Base-by-base conservation (phyloP, 1,139 yeast genomes). In the Geotrichum klebahnii region DNA sequence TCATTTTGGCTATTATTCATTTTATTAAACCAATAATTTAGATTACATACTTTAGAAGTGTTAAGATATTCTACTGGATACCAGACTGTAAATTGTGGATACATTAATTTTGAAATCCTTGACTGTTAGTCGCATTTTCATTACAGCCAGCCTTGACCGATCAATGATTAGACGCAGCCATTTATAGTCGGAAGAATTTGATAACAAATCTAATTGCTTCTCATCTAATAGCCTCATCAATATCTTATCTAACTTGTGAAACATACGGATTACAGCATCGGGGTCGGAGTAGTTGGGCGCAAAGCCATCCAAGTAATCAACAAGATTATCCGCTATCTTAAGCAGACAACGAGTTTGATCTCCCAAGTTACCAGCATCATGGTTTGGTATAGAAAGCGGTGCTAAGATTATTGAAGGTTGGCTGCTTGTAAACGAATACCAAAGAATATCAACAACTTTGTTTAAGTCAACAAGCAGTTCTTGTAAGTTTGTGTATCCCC, bases 311-410 rank as follows among this genome's bases (percentile, higher is more conserved):
- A 63, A 53, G 45, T 52, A 83, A 57, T 84, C 90, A 46, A 82
- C 79, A 47, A 83, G 63, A 57, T 83, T 92, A 39, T 84, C 85
- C 53, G 84, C 71, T 3, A 84, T 73, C 53, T 75, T 76, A 31
- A 84, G 70, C 24, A 82, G 67, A 57, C 82, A 84, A 50, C 79
- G 79, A 0, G 73, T 70, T 63, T 82, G 89, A 0, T 84, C 85
- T 59, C 74, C 76, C 22, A 62, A 70, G 40, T 24, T 20, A 20
- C 42, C 6, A 41, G 14, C 17, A 5, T 41, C 26, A n/a, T 10
- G 22, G 23, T n/a, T 6, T 19, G 32, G 33, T 5, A 17, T 24
- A 9, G 46, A 32, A 16, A 12, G 29, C 19, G 41, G 9, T 10
- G 23, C 10, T 22, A 35, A 22, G 23, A n/a, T 10, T 9, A 20